Evolutionary conservation across 306 rosid species (phyloP).

Genomic region (Herpetospermum pedunculosum): DNA sequence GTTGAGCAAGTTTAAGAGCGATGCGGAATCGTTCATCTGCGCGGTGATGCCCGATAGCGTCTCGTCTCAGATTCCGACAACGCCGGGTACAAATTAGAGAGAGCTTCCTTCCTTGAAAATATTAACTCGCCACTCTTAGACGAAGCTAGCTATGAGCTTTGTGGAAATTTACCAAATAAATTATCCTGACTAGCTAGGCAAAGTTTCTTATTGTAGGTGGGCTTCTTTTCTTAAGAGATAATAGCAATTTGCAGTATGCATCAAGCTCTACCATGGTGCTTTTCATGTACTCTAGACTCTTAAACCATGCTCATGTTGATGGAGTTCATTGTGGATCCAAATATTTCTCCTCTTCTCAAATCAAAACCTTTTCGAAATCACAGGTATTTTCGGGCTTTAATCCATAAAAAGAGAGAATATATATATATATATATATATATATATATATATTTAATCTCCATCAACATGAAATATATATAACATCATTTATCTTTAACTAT

Average conservation of each 20-base stretch:
- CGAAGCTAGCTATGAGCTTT: too few relatives aligned
- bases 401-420: too few relatives aligned
- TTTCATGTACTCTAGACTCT: conserved; percentile 42
- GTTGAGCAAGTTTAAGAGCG: conserved; percentile 38
- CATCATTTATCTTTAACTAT: too few relatives aligned
- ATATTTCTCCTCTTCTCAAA: conserved; percentile 38
- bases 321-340: conserved; percentile 59
- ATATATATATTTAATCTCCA: too few relatives aligned
- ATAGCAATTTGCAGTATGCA: conserved; percentile 64
- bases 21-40: conserved; percentile 56
- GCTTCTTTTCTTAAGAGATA: conserved; percentile 55
- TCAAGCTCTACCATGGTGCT: conserved; percentile 56
- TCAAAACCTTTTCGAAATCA: conserved; percentile 52
- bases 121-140: background rate
- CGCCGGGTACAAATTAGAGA: conserved; percentile 35
- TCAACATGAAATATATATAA: too few relatives aligned
- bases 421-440: too few relatives aligned
- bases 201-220: conserved; percentile 38
- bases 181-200: too few relatives aligned
- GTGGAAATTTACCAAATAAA: too few relatives aligned
- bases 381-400: too few relatives aligned
- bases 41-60: conserved; percentile 70
- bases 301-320: conserved; percentile 22
- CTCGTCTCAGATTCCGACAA: conserved; percentile 42
- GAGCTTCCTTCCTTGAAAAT: background rate